Evolutionary conservation across 768 basidiomycete genomes (phyloP), one percentile per base, ranked within the genome.

Genomic region (Exsudoporus frostii): DNA sequence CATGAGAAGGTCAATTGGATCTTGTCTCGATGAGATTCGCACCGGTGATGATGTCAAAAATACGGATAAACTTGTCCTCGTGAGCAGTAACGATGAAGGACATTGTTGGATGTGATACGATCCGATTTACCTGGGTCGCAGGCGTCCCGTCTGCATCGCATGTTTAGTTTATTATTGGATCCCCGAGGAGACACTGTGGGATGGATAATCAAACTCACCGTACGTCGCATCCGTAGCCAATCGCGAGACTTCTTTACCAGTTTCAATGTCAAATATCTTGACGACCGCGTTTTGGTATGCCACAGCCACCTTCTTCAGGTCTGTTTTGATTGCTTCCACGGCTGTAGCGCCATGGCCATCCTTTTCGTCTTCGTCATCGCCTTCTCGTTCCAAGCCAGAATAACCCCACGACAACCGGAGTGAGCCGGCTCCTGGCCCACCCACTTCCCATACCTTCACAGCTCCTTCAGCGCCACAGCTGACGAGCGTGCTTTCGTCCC

Each of bases 371-470:
- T 72, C 73, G 10, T 55, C 69, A n/a, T 75, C 72, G 4, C 55
- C 65, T 44, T 74, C 70, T 1, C 59, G 55, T 53, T 85, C 86
- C 53, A 89, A 59, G 9, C 88, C 92, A 57, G 76, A 68, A 71
- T 89, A 94, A 13, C 82, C 85, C 91, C 92, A 97, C 19, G 86
- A 86, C 56, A 91, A 68, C 62, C 75, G 83, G 56, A 92, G 75
- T 7, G 83, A 81, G 14, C 57, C 64, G 7, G 84, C 81, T 14
- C 82, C 80, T 24, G 83, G 78, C 17, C 81, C 83, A 61, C 83
- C 82, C 45, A 92, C 86, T 61, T 93, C 91, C 95, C 96, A 98
- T 14, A 96, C 83, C 71, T 97, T 97, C 60, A 98, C 88, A 0
- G 82, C 73, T 19, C 95, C 95, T 67, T 98, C 96, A 5, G 94